A percentile compares a stretch with the other conserved stretches of the same genome.
These are phyloP conservation scores for Mycosphaerella sp. DNA, from an alignment of 2,329 filamentous ascomycete species.

Conservation along the genomic window DNA sequence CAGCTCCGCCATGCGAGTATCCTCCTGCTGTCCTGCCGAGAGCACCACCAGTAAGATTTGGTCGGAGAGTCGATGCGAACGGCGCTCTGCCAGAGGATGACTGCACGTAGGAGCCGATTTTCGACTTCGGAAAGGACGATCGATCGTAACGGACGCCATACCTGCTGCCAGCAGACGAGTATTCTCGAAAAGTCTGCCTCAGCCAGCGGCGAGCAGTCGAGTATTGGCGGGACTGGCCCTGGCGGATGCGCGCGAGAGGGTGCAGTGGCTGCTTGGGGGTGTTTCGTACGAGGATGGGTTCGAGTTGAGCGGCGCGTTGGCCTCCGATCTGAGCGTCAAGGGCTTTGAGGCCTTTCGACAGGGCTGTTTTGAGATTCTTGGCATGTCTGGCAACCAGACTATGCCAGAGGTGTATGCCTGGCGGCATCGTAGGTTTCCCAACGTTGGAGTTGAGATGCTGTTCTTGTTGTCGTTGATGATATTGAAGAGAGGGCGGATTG, in stretches of 20 bases:
- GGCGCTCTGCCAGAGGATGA: slow-evolving; percentile 70
- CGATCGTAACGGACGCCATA: slow-evolving; percentile 44
- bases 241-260: slow-evolving; percentile 56
- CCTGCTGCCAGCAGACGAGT: slow-evolving; percentile 41
- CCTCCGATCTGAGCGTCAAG: slow-evolving; percentile 31
- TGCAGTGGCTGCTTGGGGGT: slow-evolving; percentile 54
- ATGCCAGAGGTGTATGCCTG: slow-evolving; percentile 34
- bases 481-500: neutral
- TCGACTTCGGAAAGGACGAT: slow-evolving; percentile 51
- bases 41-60: slow-evolving; percentile 84
- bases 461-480: slow-evolving; percentile 5
- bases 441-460: slow-evolving; percentile 13
- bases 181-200: slow-evolving; percentile 44
- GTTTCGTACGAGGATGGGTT: slow-evolving; percentile 55
- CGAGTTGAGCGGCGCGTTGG: slow-evolving; percentile 41
- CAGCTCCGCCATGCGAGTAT: slow-evolving; percentile 66
- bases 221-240: slow-evolving; percentile 59
- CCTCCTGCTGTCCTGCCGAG: slow-evolving; percentile 80
- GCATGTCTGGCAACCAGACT: slow-evolving; percentile 33
- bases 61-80: slow-evolving; percentile 81
- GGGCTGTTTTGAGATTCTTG: slow-evolving; percentile 31
- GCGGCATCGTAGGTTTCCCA: slow-evolving; percentile 32
- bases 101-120: slow-evolving; percentile 50
- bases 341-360: slow-evolving; percentile 25
- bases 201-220: slow-evolving; percentile 48